These are phyloP conservation scores for Phytophthora foliorum DNA, from an alignment of 352 stramenopile genomes.

Conservation along the genomic window DNA sequence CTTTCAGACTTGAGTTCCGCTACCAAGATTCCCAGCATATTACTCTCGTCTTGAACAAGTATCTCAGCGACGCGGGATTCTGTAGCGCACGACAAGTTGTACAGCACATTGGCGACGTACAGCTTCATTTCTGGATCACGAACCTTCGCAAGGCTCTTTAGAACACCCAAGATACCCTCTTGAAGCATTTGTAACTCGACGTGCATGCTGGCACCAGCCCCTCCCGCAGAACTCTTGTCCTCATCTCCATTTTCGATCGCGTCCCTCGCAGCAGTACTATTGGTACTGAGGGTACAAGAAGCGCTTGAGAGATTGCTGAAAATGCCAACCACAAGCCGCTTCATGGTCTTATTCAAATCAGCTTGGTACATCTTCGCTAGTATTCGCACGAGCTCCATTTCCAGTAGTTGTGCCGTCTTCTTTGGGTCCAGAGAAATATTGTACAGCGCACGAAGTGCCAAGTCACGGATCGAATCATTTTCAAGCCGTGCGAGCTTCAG, in stretches of 20 bases:
- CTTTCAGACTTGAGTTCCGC: conserved; percentile 76
- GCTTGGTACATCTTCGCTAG: conserved; percentile 83
- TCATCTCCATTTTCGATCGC: conserved; percentile 2
- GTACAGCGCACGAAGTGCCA: conserved; percentile 79
- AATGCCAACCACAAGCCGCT: conserved; percentile 80
- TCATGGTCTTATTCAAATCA: conserved; percentile 81
- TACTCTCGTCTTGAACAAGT: conserved; percentile 78
- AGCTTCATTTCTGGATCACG: conserved; percentile 86
- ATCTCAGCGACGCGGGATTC: conserved; percentile 51
- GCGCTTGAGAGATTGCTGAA: conserved; percentile 75
- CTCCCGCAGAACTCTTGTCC: conserved; percentile 1
- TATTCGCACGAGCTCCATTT: conserved; percentile 85
- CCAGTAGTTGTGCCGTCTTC: conserved; percentile 64
- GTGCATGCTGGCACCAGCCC: conserved; percentile 11
- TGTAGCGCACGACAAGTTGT: conserved; percentile 76
- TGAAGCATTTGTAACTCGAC: conserved; percentile 65
- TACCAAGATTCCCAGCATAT: conserved; percentile 74
- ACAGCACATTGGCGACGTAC: conserved; percentile 85
- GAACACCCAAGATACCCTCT: conserved; percentile 68
- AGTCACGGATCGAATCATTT: conserved; percentile 76
- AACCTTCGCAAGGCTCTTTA: conserved; percentile 80
- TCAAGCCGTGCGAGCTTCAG: conserved; percentile 86
- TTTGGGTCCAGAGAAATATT: conserved; percentile 73
- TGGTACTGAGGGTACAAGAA: conserved; percentile 8
- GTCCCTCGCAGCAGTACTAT: neutral